Base-by-base conservation (phyloP, 164 flowering plant species). In the Cinnamomum micranthum region DNA sequence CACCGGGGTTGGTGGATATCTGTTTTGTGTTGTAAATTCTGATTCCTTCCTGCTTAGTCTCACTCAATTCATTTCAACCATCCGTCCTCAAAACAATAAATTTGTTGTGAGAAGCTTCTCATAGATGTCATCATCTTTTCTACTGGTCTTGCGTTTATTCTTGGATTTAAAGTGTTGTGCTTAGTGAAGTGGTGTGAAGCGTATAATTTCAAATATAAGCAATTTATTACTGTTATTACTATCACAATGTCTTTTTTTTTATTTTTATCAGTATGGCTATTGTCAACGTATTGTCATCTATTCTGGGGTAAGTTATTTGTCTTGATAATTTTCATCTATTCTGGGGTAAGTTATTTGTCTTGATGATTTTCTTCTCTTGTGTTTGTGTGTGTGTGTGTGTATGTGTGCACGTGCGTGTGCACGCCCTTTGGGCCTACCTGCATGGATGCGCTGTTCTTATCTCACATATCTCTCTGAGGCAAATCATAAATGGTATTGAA, bases 21-120 rank as follows among this genome's bases (percentile, higher is more conserved):
- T 27, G 74, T 90, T 79, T 83, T 89, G 63, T 92, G 97, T 84
- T 92, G 97, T 88, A 91, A 87, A 89, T 90, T 92, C 87, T 94
- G 81, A 92, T 55, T 55, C 60, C 60, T 14, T 55, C 20, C 20
- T 17, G n/a, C 60, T 55, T 55, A 55, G 4, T 19, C 60, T 14
- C 60, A 55, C 60, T 35, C 60, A 14, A 55, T 55, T 55, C 20
- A 55, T 55, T 14, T 55, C 20, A 55, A 19, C 0, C 15, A 55
- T 14, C 20, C 19, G 19, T 52, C 3, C 13, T 52, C 15, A 12
- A 55, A 55, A 13, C 5, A 55, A 55, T 55, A 55, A 19, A 55
- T 55, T 55, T 55, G 60, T 13, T 14, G 17, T 55, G 60, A 55
- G 60, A 55, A 15, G 60, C 20, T 55, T 55, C 60, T 55, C 17